These are phyloP conservation scores for Coemansia aciculifera DNA, from an alignment of 192 early-diverging fungal genomes.

Conservation along the genomic window DNA sequence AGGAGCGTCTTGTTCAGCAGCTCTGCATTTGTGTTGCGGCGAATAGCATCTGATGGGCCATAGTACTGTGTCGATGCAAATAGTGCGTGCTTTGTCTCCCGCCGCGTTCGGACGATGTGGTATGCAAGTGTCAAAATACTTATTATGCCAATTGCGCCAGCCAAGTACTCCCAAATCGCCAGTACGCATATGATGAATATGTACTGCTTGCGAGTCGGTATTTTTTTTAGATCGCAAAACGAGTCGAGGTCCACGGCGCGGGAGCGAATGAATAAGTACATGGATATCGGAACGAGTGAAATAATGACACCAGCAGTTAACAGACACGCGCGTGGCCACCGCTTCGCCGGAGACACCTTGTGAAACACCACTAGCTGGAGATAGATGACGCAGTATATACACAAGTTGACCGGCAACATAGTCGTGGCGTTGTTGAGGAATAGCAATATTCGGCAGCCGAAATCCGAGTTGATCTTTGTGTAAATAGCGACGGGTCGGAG, in stretches of 20 bases:
- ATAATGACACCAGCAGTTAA: constrained; percentile 13
- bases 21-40: constrained; percentile 7
- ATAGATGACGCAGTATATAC: constrained; percentile 42
- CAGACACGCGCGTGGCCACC: constrained; percentile 24
- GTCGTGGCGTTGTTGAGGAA: constrained; percentile 26
- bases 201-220: constrained; percentile 9
- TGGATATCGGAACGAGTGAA: constrained; percentile 21
- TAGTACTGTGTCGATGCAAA: constrained; percentile 12
- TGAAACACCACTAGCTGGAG: constrained; percentile 43
- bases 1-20: constrained; percentile 28
- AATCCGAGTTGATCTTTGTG: constrained; percentile 4
- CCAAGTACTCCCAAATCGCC: constrained; percentile 31
- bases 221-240: constrained; percentile 11
- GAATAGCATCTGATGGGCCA: constrained; percentile 2
- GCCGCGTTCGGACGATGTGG: constrained; percentile 27
- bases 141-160: constrained; percentile 29
- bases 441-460: constrained; percentile 27
- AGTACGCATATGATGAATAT: constrained; percentile 13
- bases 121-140: constrained; percentile 16
- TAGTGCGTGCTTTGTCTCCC: constrained; percentile 17
- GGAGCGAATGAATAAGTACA: constrained; percentile 17
- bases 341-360: constrained; percentile 27
- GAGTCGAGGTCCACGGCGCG: neutral
- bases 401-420: constrained; percentile 22
- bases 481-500: constrained; percentile 18